These are phyloP conservation scores for Metschnikowia lunata DNA, from an alignment of 805 yeast species.

Conservation along the genomic window DNA sequence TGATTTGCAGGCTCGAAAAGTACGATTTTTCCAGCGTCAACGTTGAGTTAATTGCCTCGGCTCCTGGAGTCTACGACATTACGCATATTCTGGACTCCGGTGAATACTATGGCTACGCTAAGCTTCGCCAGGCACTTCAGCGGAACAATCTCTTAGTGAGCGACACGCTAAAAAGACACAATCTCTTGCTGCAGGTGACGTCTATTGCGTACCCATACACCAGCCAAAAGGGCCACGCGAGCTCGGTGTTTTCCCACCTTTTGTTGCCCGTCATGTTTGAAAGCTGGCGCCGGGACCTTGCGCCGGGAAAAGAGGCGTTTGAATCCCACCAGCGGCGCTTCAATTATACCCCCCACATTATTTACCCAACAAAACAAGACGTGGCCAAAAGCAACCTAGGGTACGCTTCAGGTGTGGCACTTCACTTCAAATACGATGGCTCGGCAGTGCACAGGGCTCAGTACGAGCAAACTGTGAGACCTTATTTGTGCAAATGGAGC, in stretches of 20 bases:
- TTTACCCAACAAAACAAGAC: slow-evolving; percentile 44
- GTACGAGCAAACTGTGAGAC: slow-evolving; percentile 35
- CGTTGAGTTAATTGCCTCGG: slow-evolving; percentile 53
- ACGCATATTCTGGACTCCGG: slow-evolving; percentile 5
- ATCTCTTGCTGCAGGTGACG: slow-evolving; percentile 43
- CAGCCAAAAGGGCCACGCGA: slow-evolving; percentile 19
- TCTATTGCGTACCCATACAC: slow-evolving; percentile 46
- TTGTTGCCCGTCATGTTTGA: slow-evolving; percentile 42
- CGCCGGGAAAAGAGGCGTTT: slow-evolving; percentile 24
- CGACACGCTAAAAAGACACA: slow-evolving; percentile 15
- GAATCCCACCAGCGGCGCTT: slow-evolving; percentile 19
- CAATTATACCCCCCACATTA: slow-evolving; percentile 31
- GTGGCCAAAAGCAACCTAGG: slow-evolving; percentile 42
- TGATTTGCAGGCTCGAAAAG: slow-evolving; percentile 25
- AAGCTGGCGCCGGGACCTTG: slow-evolving; percentile 20
- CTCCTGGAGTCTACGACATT: slow-evolving; percentile 38
- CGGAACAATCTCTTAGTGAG: slow-evolving; percentile 28
- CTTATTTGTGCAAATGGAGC: slow-evolving; percentile 46
- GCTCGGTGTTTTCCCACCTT: slow-evolving; percentile 45
- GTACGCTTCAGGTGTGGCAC: slow-evolving; percentile 44
- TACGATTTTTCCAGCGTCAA: slow-evolving; percentile 45
- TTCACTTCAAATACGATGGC: slow-evolving; percentile 41
- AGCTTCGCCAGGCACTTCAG: slow-evolving; percentile 38
- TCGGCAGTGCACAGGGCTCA: slow-evolving; percentile 29
- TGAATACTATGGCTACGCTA: slow-evolving; percentile 47